Evolutionary conservation across 306 rosid genomes (phyloP).

Genomic region (Hippophae gyantsensis): DNA sequence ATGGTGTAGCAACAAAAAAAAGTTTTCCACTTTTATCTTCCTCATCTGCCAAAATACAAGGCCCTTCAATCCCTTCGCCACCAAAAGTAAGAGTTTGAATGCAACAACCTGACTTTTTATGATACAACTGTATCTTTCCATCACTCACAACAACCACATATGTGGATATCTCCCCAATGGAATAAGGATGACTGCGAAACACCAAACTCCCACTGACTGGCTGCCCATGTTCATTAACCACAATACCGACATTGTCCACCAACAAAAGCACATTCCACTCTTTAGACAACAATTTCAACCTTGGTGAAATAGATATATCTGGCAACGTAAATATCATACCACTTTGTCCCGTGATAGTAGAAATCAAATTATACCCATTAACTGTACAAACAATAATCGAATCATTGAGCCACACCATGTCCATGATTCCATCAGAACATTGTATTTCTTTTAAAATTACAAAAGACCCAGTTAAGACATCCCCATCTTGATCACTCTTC

Average conservation of each 20-base stretch:
- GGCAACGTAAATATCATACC: conserved; percentile 77
- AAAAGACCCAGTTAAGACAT: conserved; percentile 35
- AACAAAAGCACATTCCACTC: conserved; percentile 82
- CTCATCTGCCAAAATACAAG: conserved; percentile 62
- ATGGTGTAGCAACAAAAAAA: conserved; percentile 64
- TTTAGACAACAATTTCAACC: conserved; percentile 56
- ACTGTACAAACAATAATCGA: conserved; percentile 67
- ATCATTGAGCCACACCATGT: conserved; percentile 88
- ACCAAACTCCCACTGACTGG: conserved; percentile 90
- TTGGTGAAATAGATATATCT: conserved; percentile 59
- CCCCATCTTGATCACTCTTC: conserved; percentile 38
- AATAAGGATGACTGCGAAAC: conserved; percentile 52
- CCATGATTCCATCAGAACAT: conserved; percentile 60
- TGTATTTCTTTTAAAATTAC: conserved; percentile 72
- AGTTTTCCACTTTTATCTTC: conserved; percentile 54
- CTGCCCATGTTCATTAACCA: conserved; percentile 64
- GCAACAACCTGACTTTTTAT: conserved; percentile 66
- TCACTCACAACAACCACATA: conserved; percentile 72
- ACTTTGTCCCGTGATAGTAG: conserved; percentile 66
- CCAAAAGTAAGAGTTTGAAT: conserved; percentile 66
- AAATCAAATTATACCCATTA: conserved; percentile 69
- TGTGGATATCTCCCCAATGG: conserved; percentile 68
- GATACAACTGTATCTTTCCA: conserved; percentile 78
- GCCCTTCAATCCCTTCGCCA: conserved; percentile 59
- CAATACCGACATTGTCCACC: conserved; percentile 88